Evolutionary conservation across 495 filamentous ascomycete genomes (phyloP).

Genomic region (Cercophora samala): DNA sequence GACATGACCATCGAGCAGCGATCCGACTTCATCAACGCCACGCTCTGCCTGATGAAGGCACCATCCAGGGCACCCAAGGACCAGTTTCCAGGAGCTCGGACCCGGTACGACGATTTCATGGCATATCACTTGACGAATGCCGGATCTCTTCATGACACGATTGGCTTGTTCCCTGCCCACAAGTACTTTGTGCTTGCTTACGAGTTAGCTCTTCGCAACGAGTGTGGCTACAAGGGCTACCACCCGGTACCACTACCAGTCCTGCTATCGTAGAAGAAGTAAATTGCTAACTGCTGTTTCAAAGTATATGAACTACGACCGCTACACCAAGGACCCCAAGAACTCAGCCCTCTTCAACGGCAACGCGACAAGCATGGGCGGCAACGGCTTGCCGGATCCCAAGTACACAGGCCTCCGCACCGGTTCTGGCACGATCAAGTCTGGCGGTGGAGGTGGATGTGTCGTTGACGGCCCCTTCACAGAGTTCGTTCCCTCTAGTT

Average conservation of each 20-base stretch:
- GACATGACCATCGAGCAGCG: constrained; percentile 47
- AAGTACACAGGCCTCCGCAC: constrained; percentile 32
- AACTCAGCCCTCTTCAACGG: constrained; percentile 39
- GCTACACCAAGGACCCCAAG: constrained; percentile 34
- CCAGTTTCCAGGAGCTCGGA: constrained; percentile 49
- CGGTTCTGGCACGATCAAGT: constrained; percentile 35
- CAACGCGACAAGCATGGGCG: constrained; percentile 36
- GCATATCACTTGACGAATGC: constrained; percentile 47
- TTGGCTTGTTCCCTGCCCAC: constrained; percentile 67
- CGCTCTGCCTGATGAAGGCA: constrained; percentile 46
- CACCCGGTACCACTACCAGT: constrained; percentile 65
- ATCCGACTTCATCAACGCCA: constrained; percentile 49
- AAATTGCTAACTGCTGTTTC: constrained; percentile 43
- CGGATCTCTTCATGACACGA: constrained; percentile 51
- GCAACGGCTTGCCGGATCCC: constrained; percentile 35
- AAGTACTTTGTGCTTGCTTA: constrained; percentile 62
- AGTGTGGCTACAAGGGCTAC: constrained; percentile 57
- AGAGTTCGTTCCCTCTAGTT: constrained; percentile 35
- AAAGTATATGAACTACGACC: constrained; percentile 39
- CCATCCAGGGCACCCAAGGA: constrained; percentile 40
- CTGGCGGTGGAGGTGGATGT: constrained; percentile 59
- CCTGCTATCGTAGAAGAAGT: constrained; percentile 57
- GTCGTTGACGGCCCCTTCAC: constrained; percentile 56
- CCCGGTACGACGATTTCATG: constrained; percentile 55
- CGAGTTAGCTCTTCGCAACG: constrained; percentile 63